Conservation (phyloP, 495 filamentous ascomycete genomes). For the Thermothielavioides terrestris region DNA sequence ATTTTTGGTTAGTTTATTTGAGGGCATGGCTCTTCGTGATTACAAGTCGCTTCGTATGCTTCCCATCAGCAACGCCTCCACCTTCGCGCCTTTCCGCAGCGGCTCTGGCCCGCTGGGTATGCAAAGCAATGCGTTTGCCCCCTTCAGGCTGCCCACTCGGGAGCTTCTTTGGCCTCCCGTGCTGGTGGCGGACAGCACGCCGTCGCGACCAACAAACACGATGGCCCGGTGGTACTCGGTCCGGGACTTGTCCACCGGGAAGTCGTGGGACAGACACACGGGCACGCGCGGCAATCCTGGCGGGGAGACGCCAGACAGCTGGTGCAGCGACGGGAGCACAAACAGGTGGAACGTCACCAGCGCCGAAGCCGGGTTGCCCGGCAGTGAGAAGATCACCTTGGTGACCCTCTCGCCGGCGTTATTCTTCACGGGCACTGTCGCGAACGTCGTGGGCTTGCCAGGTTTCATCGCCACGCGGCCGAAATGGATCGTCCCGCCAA, state of each 20-base stretch:
- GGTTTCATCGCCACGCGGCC: conserved; percentile 96
- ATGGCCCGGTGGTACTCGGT: conserved; percentile 83
- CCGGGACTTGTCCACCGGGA: conserved; percentile 61
- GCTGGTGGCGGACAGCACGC: conserved; percentile 64
- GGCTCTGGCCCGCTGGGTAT: conserved; percentile 48
- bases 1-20: conserved; percentile 10
- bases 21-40: too few relatives aligned
- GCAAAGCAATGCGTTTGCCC: conserved; percentile 78
- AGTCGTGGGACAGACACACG: conserved; percentile 62
- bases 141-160: conserved; percentile 74
- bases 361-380: conserved; percentile 89
- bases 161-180: conserved; percentile 89
- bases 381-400: conserved; percentile 81
- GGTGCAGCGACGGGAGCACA: conserved; percentile 78
- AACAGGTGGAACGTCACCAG: conserved; percentile 91
- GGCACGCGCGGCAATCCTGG: conserved; percentile 61
- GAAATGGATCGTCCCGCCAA: conserved; percentile 94
- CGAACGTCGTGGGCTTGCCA: conserved; percentile 94
- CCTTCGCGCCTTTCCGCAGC: conserved; percentile 35
- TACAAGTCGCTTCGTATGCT: conserved; percentile 23
- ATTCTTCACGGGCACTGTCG: conserved; percentile 65
- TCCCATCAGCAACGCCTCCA: conserved; percentile 39
- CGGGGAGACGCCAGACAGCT: conserved; percentile 51
- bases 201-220: conserved; percentile 48
- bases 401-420: conserved; percentile 46